Conservation (phyloP, 2,329 filamentous ascomycete species). For the Cercospora citrullina region DNA sequence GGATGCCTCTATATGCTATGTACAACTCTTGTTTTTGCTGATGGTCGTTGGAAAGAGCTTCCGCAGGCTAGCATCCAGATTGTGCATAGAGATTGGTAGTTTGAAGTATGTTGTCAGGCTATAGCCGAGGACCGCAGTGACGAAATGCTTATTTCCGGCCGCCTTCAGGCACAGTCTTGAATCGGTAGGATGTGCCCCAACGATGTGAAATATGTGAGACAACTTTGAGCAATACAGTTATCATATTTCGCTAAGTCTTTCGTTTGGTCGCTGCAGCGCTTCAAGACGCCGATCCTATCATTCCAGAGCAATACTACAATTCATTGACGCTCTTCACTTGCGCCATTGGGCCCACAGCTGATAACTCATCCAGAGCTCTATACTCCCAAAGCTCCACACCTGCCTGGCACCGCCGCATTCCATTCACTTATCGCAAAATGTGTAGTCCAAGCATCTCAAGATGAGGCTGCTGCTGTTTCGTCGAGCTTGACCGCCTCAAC, state of each 20-base stretch:
- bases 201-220: background rate
- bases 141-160: conserved; percentile 8
- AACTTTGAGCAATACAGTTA: background rate
- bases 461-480: background rate
- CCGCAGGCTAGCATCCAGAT: background rate
- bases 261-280: background rate
- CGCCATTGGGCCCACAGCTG: background rate
- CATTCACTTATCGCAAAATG: background rate
- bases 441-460: background rate
- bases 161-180: background rate
- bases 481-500: conserved; percentile 19
- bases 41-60: background rate
- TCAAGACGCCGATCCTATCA: background rate
- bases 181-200: background rate
- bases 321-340: background rate
- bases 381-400: background rate
- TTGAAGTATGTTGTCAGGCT: conserved; percentile 4
- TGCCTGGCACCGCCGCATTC: background rate
- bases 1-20: background rate
- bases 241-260: conserved; percentile 4
- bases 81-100: background rate
- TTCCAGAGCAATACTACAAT: background rate
- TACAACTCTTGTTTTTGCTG: background rate
- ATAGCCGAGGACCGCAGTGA: conserved; percentile 2
- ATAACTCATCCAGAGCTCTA: background rate